Percentiles rank a stretch among this genome's conserved stretches.
Conservation (phyloP, 208 protist species). For the Crithidia bombi region DNA sequence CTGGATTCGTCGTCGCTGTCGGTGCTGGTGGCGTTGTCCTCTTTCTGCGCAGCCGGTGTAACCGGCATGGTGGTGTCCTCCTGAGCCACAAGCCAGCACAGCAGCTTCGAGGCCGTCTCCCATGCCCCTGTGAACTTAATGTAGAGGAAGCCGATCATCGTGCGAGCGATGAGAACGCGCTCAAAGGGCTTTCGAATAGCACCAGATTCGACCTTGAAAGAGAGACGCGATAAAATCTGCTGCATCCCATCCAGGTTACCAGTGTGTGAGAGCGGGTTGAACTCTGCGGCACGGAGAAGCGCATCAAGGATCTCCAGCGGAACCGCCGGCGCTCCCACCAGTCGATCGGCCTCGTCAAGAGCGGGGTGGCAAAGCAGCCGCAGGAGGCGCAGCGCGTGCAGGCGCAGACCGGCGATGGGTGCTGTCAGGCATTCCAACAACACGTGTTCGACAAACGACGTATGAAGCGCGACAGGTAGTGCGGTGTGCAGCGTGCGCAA, state of each 20-base stretch:
- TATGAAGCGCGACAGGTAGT: constrained; percentile 49
- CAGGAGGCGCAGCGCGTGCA: constrained; percentile 72
- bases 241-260: constrained; percentile 74
- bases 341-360: constrained; percentile 22
- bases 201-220: constrained; percentile 62
- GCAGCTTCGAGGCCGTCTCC: constrained; percentile 62
- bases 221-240: constrained; percentile 62
- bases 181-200: constrained; percentile 55
- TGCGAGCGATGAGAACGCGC: constrained; percentile 66
- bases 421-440: constrained; percentile 76
- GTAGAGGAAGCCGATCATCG: constrained; percentile 85
- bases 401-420: constrained; percentile 64
- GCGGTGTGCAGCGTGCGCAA: constrained; percentile 41
- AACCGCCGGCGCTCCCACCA: constrained; percentile 25
- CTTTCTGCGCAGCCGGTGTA: not conserved
- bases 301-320: constrained; percentile 30
- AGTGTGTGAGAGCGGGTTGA: constrained; percentile 73
- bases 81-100: constrained; percentile 55
- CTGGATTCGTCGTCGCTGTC: not conserved
- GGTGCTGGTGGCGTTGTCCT: not conserved
- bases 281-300: constrained; percentile 58
- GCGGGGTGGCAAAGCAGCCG: constrained; percentile 56
- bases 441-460: constrained; percentile 53
- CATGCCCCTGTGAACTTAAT: constrained; percentile 80
- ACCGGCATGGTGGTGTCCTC: constrained; percentile 48